phyloP scores from a whole-genome alignment of 345 rosid genomes.

The Moricandia moricandioides region DNA sequence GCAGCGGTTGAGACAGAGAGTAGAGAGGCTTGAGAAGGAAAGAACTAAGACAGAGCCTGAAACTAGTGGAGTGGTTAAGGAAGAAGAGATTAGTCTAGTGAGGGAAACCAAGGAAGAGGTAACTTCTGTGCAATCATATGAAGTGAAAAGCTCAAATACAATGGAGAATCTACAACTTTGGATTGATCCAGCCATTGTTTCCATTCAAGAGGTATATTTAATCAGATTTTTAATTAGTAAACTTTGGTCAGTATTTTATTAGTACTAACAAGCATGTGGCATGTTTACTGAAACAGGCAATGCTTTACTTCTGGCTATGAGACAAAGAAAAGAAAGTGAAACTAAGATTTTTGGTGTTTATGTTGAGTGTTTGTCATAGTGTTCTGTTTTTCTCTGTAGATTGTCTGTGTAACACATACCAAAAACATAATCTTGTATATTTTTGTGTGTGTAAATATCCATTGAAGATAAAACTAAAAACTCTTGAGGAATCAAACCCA shows the following conservation, averaged over 20 bases:
- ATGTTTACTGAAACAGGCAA: constrained; percentile 57
- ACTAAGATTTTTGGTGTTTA: not conserved
- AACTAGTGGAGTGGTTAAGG: constrained; percentile 34
- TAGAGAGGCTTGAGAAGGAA: constrained; percentile 42
- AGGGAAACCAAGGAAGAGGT: constrained; percentile 50
- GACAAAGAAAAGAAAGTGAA: not conserved
- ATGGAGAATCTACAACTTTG: constrained; percentile 38
- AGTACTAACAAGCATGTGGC: constrained; percentile 1
- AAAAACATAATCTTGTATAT: constrained; percentile 1
- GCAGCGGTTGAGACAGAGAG: constrained; percentile 24
- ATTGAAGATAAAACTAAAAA: not conserved
- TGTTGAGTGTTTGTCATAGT: constrained; percentile 10
- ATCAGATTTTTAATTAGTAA: not conserved
- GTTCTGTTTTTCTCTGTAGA: constrained; percentile 1
- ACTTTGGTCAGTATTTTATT: not conserved
- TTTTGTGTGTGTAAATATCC: not conserved
- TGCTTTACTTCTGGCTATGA: constrained; percentile 83
- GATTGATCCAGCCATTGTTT: constrained; percentile 37
- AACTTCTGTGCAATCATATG: constrained; percentile 41
- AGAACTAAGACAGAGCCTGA: constrained; percentile 33
- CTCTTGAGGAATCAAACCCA: constrained; percentile 52
- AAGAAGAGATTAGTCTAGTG: constrained; percentile 45
- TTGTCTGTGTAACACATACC: not conserved
- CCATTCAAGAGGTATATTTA: constrained; percentile 36
- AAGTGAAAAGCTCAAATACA: not conserved